These are phyloP conservation scores for Acmispon strigosus DNA, from an alignment of 306 rosid species.

Conservation along the genomic window DNA sequence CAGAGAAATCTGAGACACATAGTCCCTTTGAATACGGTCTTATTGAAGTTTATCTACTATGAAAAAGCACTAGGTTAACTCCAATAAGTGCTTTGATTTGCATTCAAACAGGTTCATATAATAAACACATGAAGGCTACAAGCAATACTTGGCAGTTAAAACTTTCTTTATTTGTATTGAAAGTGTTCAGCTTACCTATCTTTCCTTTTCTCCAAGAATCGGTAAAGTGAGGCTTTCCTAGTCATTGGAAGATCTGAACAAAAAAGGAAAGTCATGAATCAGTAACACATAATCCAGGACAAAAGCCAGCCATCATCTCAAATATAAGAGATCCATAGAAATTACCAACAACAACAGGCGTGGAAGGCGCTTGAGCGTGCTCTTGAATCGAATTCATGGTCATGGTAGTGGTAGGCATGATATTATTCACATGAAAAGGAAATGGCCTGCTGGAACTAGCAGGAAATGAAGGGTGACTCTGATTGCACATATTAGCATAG, in stretches of 20 bases:
- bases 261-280: neutral
- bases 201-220: conserved; percentile 79
- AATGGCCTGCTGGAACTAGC: neutral
- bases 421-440: conserved; percentile 20
- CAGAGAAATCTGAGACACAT: no score
- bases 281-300: conserved; percentile 15
- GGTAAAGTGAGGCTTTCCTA: conserved; percentile 72
- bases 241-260: conserved; percentile 73
- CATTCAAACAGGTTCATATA: no score
- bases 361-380: conserved; percentile 32
- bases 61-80: no score
- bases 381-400: conserved; percentile 24
- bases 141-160: neutral
- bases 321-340: neutral
- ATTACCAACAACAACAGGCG: conserved; percentile 51
- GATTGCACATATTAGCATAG: neutral
- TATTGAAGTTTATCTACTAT: no score
- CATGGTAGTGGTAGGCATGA: neutral
- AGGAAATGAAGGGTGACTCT: conserved; percentile 21
- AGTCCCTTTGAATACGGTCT: no score
- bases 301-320: neutral
- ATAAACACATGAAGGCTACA: neutral
- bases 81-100: no score
- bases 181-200: conserved; percentile 46
- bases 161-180: neutral